These are phyloP conservation scores for Podila clonocystis DNA, from an alignment of 192 early-diverging fungal species.

Conservation along the genomic window DNA sequence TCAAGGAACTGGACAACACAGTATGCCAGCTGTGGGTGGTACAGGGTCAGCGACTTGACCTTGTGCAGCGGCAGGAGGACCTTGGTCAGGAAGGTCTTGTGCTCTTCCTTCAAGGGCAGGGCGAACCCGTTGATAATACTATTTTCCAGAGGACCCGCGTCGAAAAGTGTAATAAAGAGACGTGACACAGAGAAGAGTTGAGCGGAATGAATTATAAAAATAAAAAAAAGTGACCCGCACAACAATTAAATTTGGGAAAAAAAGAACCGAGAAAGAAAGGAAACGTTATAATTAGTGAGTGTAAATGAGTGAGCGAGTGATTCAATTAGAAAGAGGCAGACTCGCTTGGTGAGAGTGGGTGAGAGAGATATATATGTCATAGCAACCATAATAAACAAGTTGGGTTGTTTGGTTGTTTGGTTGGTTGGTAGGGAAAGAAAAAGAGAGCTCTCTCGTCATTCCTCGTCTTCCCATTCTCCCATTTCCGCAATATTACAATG, in stretches of 20 bases:
- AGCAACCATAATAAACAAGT: no score
- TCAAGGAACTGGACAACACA: slow-evolving; percentile 99
- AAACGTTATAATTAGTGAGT: background rate
- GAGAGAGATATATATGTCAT: background rate
- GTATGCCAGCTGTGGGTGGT: slow-evolving; percentile 97
- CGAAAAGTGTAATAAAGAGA: slow-evolving; percentile 4
- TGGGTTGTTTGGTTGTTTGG: no score
- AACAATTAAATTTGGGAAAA: background rate
- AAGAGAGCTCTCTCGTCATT: background rate
- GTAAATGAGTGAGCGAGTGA: background rate
- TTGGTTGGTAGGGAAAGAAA: background rate
- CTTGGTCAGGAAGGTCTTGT: slow-evolving; percentile 93
- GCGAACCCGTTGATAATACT: slow-evolving; percentile 99
- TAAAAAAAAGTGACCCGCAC: background rate
- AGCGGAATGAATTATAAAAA: slow-evolving; percentile 1
- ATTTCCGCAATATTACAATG: background rate
- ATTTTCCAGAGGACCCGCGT: background rate
- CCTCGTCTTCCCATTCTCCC: no score
- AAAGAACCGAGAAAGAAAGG: background rate
- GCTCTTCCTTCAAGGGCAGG: slow-evolving; percentile 98
- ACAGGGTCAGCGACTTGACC: slow-evolving; percentile 91
- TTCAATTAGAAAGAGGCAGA: background rate
- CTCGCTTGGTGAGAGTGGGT: background rate
- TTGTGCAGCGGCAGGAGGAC: slow-evolving; percentile 98
- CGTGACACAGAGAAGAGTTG: background rate